phyloP scores from a whole-genome alignment of 139 green algal genomes.

The Coelastrella sp. region DNA sequence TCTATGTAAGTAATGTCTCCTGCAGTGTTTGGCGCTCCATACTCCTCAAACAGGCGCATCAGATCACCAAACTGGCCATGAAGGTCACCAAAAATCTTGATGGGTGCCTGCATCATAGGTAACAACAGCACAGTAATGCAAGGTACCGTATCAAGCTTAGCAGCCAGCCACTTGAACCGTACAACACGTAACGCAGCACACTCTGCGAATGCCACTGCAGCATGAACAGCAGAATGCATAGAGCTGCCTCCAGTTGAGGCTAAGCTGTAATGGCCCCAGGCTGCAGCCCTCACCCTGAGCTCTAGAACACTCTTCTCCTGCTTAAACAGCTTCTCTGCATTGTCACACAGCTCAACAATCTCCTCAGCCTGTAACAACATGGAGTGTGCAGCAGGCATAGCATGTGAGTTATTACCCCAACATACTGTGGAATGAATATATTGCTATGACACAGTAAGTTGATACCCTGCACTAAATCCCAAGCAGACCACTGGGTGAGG shows the following conservation, averaged over 20 bases:
- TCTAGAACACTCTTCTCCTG: conserved; percentile 90
- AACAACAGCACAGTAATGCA: background rate
- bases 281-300: conserved; percentile 16
- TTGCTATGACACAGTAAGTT: background rate
- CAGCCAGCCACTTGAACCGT: no score
- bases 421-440: background rate
- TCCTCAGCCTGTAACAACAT: conserved; percentile 77
- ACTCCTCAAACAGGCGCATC: conserved; percentile 99
- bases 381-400: conserved; percentile 56
- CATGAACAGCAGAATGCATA: background rate
- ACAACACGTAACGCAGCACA: no score
- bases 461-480: background rate
- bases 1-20: conserved; percentile 99
- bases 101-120: conserved; percentile 76
- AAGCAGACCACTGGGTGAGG: background rate
- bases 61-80: conserved; percentile 99
- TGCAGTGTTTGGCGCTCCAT: conserved; percentile 93
- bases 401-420: conserved; percentile 19
- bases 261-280: no score
- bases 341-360: conserved; percentile 94
- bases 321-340: conserved; percentile 87
- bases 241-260: no score
- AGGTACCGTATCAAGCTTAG: background rate
- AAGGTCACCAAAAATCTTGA: conserved; percentile 99
- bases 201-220: no score